Evolutionary conservation across 352 stramenopile species (phyloP).

Genomic region (Aphanomyces cochlioides): DNA sequence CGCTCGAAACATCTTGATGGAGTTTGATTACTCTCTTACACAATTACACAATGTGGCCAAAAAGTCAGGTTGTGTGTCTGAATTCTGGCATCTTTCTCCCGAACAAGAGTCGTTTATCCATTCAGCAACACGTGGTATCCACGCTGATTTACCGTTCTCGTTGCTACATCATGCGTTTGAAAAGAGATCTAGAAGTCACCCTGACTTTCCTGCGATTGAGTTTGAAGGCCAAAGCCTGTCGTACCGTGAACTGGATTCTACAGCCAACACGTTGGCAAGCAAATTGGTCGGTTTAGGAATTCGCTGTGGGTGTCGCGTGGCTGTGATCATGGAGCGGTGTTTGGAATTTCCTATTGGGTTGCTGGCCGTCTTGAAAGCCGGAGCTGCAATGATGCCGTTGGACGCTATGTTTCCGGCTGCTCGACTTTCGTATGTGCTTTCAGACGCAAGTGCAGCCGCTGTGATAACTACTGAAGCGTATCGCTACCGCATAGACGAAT

Average conservation of each 20-base stretch:
- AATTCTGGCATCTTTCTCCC: not conserved
- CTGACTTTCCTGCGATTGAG: constrained; percentile 29
- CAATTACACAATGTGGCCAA: not conserved
- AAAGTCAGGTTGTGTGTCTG: constrained; percentile 4
- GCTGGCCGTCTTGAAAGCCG: not conserved
- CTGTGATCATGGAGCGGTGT: constrained; percentile 1
- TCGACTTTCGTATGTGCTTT: not conserved
- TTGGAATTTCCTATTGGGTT: constrained; percentile 2
- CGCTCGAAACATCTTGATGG: not conserved
- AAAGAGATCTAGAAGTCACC: constrained; percentile 17
- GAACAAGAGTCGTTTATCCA: not conserved
- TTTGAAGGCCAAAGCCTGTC: constrained; percentile 32
- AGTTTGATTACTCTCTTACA: not conserved
- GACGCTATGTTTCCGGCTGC: not conserved
- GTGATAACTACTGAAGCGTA: too few species aligned
- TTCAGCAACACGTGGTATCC: not conserved
- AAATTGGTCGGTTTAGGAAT: not conserved
- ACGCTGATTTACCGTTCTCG: not conserved
- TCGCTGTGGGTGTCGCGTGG: not conserved
- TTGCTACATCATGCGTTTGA: constrained; percentile 12
- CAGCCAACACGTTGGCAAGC: not conserved
- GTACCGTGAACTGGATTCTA: constrained; percentile 36
- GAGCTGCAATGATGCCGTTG: not conserved
- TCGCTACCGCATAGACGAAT: too few species aligned
- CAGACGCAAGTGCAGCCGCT: not conserved